Base-by-base conservation (phyloP, 2,329 filamentous ascomycete species). In the Pseudodiploospora longispora region DNA sequence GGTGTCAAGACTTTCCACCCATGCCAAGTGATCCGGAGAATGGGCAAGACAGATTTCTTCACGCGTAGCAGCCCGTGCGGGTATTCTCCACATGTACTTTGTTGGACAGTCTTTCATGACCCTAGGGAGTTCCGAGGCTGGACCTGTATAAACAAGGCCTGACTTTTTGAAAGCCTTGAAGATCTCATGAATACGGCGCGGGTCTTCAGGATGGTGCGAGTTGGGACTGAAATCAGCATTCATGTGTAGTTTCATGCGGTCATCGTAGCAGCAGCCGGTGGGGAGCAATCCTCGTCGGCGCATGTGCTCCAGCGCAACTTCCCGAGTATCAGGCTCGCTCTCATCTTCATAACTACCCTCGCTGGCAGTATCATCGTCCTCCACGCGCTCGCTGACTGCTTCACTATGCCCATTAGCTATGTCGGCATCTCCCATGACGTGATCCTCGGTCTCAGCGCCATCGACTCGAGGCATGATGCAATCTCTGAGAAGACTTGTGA, bases 211-310 rank as follows among this genome's bases (percentile, higher is more conserved):
- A 58, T 98, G 93, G 41, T 94, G 83, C 27, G 91, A 84, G 39
- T 82, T 77, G 1, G 76, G 74, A 12, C 76, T 79, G 58, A 80
- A 83, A 60, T 87, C 82, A 10, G 87, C 82, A 59, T 96, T 95
- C 43, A 89, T 86, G 61, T 98, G 93, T 48, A 94, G 85, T 48
- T 93, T 88, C 93, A 98, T 98, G 30, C 91, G 81, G 46, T 87
- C 82, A 67, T 98, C 93, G 60, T 97, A 98, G 52, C 87, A 91
- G 49, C 85, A 80, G 4, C 87, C 87, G 0, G 85, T 90, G 0
- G 83, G 78, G 2, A 87, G 69, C 28, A 78, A 64, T 2, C 72
- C 71, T 33, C 65, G 69, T 35, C 65, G 69, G 10, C 60, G 61
- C 41, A 71, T 53, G 41, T 66, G 61, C 3, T 62, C 64, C 2